Percentiles rank a stretch among this genome's conserved stretches.
Evolutionary conservation across 2,329 filamentous ascomycete genomes (phyloP).

Genomic region (Sarocladium strictum): DNA sequence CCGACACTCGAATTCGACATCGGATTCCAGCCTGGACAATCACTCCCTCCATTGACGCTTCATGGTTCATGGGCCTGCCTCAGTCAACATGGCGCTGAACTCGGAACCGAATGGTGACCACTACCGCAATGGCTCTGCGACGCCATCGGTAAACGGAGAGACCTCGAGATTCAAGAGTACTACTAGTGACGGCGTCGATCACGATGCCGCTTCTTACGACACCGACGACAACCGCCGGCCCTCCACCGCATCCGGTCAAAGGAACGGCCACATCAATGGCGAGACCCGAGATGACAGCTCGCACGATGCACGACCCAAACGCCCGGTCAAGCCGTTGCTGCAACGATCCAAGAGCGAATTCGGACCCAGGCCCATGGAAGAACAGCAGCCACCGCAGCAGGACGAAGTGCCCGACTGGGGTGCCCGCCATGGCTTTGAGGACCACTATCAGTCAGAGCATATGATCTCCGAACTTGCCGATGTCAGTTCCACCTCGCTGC

Average conservation of each 20-base stretch:
- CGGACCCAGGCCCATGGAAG: slow-evolving; percentile 34
- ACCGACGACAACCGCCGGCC: slow-evolving; percentile 31
- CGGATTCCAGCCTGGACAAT: neutral
- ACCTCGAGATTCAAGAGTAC: slow-evolving; percentile 21
- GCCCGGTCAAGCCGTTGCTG: slow-evolving; percentile 43
- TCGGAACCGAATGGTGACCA: slow-evolving; percentile 6
- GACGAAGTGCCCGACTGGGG: slow-evolving; percentile 48
- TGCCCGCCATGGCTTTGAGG: slow-evolving; percentile 81
- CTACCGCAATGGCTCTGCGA: slow-evolving; percentile 2
- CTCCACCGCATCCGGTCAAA: slow-evolving; percentile 39
- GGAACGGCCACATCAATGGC: slow-evolving; percentile 23
- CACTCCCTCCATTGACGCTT: neutral
- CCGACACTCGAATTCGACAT: neutral
- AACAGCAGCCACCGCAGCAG: slow-evolving; percentile 34
- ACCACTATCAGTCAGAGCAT: slow-evolving; percentile 85
- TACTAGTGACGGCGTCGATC: slow-evolving; percentile 22
- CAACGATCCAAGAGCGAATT: slow-evolving; percentile 53
- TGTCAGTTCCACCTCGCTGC: slow-evolving; percentile 44
- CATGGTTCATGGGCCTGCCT: neutral
- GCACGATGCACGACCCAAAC: slow-evolving; percentile 26
- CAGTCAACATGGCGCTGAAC: neutral
- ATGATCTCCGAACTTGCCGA: slow-evolving; percentile 80
- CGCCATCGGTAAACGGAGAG: slow-evolving; percentile 20
- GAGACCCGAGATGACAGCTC: slow-evolving; percentile 26
- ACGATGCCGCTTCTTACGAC: slow-evolving; percentile 21